Conservation (phyloP, 768 basidiomycete species). For the Cystobasidium ongulense region DNA sequence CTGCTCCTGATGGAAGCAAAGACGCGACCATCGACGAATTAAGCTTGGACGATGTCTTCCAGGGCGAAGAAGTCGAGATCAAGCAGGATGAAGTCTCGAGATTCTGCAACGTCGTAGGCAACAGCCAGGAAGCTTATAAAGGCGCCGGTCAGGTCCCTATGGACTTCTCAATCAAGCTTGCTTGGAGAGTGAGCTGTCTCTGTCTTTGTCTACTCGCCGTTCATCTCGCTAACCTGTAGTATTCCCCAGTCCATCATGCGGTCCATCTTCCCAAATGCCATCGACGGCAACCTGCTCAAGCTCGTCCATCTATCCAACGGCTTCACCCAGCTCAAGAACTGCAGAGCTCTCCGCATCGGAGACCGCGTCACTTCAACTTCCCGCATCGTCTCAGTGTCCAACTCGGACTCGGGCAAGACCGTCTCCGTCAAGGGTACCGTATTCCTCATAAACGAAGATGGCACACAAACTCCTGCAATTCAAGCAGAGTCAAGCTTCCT, state of each 20-base stretch:
- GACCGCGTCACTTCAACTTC: constrained; percentile 87
- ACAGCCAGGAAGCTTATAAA: constrained; percentile 86
- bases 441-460: constrained; percentile 38
- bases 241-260: constrained; percentile 88
- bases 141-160: constrained; percentile 79
- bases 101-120: constrained; percentile 75
- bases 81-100: constrained; percentile 62
- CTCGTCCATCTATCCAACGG: constrained; percentile 96
- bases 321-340: constrained; percentile 77
- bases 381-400: constrained; percentile 76
- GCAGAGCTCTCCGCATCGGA: constrained; percentile 66
- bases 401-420: constrained; percentile 82
- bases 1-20: constrained; percentile 1
- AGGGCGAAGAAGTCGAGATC: constrained; percentile 76
- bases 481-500: constrained; percentile 93
- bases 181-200: constrained; percentile 73
- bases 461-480: constrained; percentile 67
- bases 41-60: constrained; percentile 70
- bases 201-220: neutral
- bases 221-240: neutral
- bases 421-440: constrained; percentile 71
- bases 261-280: constrained; percentile 81
- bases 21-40: constrained; percentile 57
- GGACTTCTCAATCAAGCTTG: constrained; percentile 97
- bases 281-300: constrained; percentile 90